phyloP scores from a whole-genome alignment of 2,329 filamentous ascomycete species.

The Pseudocercospora cruenta region DNA sequence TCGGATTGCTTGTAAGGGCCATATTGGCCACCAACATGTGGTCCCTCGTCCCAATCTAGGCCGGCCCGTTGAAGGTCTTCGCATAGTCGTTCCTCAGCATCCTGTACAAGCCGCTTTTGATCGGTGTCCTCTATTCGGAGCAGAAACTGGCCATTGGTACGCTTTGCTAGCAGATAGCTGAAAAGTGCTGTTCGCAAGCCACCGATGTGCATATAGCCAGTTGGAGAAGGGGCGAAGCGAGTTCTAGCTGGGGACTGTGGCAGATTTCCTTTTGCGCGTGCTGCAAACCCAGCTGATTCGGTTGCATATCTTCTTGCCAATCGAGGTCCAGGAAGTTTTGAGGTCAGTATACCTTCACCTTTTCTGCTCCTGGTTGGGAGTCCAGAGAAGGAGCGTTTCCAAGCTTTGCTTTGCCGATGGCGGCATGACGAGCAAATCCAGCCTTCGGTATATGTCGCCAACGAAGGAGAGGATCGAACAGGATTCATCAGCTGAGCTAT shows the following conservation, averaged over 20 bases:
- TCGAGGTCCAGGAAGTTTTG: background rate
- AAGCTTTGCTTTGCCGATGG: constrained; percentile 8
- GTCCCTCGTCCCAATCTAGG: constrained; percentile 92
- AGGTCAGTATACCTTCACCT: background rate
- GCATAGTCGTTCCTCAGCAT: constrained; percentile 76
- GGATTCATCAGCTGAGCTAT: background rate
- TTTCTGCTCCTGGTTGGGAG: background rate
- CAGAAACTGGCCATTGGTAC: constrained; percentile 86
- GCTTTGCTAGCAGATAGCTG: constrained; percentile 87
- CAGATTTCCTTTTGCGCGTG: constrained; percentile 41
- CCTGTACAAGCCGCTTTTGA: constrained; percentile 78
- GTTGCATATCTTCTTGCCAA: background rate
- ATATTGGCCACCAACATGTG: constrained; percentile 76
- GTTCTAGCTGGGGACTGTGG: constrained; percentile 69
- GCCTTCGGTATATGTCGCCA: constrained; percentile 6
- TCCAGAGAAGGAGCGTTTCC: constrained; percentile 10
- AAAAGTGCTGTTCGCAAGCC: constrained; percentile 92
- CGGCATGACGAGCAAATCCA: constrained; percentile 33
- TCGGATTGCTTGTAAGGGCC: constrained; percentile 92
- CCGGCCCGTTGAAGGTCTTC: constrained; percentile 87
- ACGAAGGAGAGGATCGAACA: background rate
- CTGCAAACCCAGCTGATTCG: background rate
- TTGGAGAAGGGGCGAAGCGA: constrained; percentile 93
- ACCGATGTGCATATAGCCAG: constrained; percentile 88
- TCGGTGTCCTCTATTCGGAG: constrained; percentile 95